A percentile compares a stretch with the other conserved stretches of the same genome.
Evolutionary conservation across 495 filamentous ascomycete species (phyloP).

Genomic region (Penicilliopsis zonata): DNA sequence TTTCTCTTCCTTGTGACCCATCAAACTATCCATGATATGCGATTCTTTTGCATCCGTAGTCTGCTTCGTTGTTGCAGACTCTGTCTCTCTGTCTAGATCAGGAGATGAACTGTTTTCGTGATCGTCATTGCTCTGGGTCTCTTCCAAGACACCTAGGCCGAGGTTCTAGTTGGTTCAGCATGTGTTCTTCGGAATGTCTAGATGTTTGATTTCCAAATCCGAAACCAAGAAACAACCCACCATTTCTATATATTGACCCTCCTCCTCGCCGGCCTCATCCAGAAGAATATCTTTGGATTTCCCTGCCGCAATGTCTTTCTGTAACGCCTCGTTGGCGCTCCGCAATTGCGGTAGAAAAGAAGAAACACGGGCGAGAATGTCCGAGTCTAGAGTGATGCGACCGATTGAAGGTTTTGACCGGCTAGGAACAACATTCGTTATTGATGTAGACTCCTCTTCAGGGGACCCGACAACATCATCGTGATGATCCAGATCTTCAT

Average conservation of each 20-base stretch:
- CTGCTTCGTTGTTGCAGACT: conserved; percentile 1
- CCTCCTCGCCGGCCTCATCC: conserved; percentile 20
- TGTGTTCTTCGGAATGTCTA: not conserved
- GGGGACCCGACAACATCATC: not conserved
- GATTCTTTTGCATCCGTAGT: conserved; percentile 13
- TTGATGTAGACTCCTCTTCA: not conserved
- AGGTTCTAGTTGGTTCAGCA: conserved; percentile 23
- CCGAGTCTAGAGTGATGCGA: conserved; percentile 14
- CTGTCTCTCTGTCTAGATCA: not conserved
- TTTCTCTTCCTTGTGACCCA: conserved; percentile 22
- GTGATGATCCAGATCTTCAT: conserved; percentile 13
- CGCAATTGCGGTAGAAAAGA: conserved; percentile 36
- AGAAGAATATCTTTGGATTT: conserved; percentile 19
- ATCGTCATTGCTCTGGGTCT: conserved; percentile 20
- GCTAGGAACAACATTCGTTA: conserved; percentile 18
- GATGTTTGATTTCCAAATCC: not conserved
- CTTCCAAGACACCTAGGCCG: conserved; percentile 40
- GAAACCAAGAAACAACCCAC: conserved; percentile 12
- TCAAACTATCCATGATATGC: conserved; percentile 25
- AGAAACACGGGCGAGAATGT: conserved; percentile 26
- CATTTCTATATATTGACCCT: conserved; percentile 41
- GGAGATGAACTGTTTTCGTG: conserved; percentile 1
- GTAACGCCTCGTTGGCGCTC: conserved; percentile 34
- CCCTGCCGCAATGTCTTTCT: conserved; percentile 28
- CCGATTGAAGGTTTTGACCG: conserved; percentile 26